phyloP scores from a whole-genome alignment of 352 stramenopile species.

The Globisporangium okanoganense region DNA sequence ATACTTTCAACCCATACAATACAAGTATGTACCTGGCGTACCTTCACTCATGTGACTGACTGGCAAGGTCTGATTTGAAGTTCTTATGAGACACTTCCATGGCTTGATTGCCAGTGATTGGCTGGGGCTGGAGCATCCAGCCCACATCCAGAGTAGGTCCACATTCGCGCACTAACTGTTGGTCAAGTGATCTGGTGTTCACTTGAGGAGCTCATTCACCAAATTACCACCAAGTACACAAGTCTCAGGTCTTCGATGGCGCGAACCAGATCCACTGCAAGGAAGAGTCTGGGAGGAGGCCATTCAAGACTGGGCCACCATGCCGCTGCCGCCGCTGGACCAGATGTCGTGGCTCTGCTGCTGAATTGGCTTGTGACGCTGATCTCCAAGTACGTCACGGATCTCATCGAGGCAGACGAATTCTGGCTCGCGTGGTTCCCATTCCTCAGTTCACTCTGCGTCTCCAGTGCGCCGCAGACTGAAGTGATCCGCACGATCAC shows the following conservation, averaged over 20 bases:
- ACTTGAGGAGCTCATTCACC: neutral
- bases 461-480: neutral
- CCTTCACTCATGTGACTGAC: neutral
- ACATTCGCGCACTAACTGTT: neutral
- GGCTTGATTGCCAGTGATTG: neutral
- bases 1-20: too few relatives aligned
- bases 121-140: neutral
- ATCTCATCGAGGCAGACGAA: neutral
- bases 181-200: neutral
- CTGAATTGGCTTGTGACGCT: neutral
- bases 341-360: neutral
- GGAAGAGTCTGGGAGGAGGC: neutral
- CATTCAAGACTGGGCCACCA: neutral
- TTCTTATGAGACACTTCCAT: neutral
- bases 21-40: neutral
- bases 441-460: neutral
- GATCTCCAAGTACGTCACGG: neutral
- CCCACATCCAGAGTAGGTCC: neutral
- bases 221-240: neutral
- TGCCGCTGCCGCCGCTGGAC: neutral
- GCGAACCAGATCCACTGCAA: neutral
- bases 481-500: slow-evolving; percentile 6
- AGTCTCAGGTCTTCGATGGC: slow-evolving; percentile 6
- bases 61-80: neutral
- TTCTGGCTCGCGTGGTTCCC: slow-evolving; percentile 1